Conservation (phyloP, 2,329 filamentous ascomycete species). For the Venturia asperata region DNA sequence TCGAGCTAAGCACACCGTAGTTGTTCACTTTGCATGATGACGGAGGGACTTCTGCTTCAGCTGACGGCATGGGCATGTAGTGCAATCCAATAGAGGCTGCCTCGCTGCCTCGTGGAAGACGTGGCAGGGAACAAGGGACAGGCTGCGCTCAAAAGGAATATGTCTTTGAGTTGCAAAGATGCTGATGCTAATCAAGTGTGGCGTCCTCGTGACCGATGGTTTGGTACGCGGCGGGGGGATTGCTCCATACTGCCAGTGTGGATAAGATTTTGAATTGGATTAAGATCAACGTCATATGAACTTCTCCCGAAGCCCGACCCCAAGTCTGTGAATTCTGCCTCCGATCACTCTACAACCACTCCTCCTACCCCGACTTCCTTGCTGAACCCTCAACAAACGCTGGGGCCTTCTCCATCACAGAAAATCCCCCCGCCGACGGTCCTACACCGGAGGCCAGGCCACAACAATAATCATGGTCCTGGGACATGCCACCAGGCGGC, state of each 20-base stretch:
- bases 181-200: no score
- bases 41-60: neutral
- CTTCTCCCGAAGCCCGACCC: neutral
- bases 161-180: neutral
- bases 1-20: neutral
- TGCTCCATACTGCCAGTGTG: no score
- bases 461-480: conserved; percentile 38
- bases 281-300: neutral
- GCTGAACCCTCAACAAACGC: neutral
- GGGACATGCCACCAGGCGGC: conserved; percentile 38
- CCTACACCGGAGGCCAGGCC: neutral
- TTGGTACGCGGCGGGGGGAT: no score
- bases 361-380: neutral
- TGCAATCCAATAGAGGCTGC: no score
- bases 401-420: neutral
- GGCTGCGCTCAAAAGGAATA: neutral
- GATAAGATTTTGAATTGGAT: no score
- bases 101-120: neutral
- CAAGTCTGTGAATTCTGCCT: neutral
- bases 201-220: conserved; percentile 7
- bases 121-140: neutral
- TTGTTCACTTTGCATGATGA: neutral
- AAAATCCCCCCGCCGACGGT: neutral
- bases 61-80: neutral
- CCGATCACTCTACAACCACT: conserved; percentile 1